A percentile compares a stretch with the other conserved stretches of the same genome.
These are phyloP conservation scores for Microdochium trichocladiopsis DNA, from an alignment of 2,329 filamentous ascomycete genomes.

Conservation along the genomic window DNA sequence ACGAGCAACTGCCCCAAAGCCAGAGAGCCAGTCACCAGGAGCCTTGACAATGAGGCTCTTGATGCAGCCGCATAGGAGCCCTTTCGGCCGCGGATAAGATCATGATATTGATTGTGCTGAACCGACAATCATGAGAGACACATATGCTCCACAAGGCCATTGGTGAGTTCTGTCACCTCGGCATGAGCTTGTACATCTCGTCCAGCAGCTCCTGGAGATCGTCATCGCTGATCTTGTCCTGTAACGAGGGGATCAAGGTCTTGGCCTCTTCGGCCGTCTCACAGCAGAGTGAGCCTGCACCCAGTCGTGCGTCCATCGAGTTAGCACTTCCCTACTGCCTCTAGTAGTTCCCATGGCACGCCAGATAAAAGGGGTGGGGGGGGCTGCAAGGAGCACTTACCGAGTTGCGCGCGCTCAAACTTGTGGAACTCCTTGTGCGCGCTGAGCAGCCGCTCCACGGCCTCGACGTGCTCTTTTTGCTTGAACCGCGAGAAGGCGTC, in stretches of 20 bases:
- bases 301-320: background rate
- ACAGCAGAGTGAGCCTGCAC: slow-evolving; percentile 78
- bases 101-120: too few species aligned
- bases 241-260: slow-evolving; percentile 83
- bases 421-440: slow-evolving; percentile 74
- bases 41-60: too few species aligned
- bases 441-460: slow-evolving; percentile 82
- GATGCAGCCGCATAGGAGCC: too few species aligned
- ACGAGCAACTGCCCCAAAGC: too few species aligned
- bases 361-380: too few species aligned
- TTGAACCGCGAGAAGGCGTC: slow-evolving; percentile 95
- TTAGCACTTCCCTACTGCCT: too few species aligned
- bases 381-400: slow-evolving; percentile 37
- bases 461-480: slow-evolving; percentile 87
- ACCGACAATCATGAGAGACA: too few species aligned
- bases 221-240: slow-evolving; percentile 84
- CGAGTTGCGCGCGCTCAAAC: slow-evolving; percentile 90
- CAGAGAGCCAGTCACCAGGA: too few species aligned
- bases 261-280: slow-evolving; percentile 93
- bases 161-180: background rate
- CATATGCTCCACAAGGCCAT: too few species aligned
- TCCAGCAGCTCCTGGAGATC: slow-evolving; percentile 83
- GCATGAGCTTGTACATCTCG: slow-evolving; percentile 74
- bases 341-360: too few species aligned
- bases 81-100: too few species aligned